Base-by-base conservation (phyloP, 1,284 basidiomycete genomes). In the Cronartium ribicola region DNA sequence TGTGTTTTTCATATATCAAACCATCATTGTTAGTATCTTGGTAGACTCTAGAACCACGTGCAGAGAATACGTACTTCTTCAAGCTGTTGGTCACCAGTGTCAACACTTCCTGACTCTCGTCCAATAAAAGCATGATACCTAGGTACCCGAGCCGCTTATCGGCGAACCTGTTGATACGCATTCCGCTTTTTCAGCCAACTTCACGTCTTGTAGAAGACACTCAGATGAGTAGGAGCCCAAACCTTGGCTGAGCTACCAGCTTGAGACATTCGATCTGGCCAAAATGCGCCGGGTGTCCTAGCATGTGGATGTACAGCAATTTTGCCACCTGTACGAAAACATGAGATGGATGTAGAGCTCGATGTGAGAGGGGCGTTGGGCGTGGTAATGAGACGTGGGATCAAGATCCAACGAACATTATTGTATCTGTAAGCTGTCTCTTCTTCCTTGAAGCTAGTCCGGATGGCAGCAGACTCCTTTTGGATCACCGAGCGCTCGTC, bases 181-280 rank as follows among this genome's bases (percentile, higher is more conserved):
- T 43, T 43, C 39, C 17, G 3, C 40, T 67, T 8, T 10, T 6
- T 46, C 44, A 40, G 8, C 46, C 5, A 43, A 39, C 60, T 14
- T 20, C 36, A 22, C 17, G 14, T n/a, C 20, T 14, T 14, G 17
- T 14, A 5, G 5, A 41, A 48, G 51, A 46, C 22, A 43, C 41
- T n/a, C 1, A 36, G 20, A 48, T 10, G 10, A 17, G 17, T n/a
- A 20, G 14, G 8, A n/a, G 14, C 40, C 43, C 76, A 57, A 37
- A 78, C 71, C 94, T 86, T 13, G 96, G 93, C 78, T 92, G 93
- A n/a, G 96, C 96, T 60, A 98, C 96, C 67, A 99, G 89, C 83
- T 98, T 98, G 77, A 99, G 86, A 83, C 96, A 99, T 85, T 98
- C 96, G 82, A 99, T 98, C 85, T 99, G 96, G 66, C 96, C 96